phyloP scores from a whole-genome alignment of 441 rosid genomes.

The Populus tomentosa region DNA sequence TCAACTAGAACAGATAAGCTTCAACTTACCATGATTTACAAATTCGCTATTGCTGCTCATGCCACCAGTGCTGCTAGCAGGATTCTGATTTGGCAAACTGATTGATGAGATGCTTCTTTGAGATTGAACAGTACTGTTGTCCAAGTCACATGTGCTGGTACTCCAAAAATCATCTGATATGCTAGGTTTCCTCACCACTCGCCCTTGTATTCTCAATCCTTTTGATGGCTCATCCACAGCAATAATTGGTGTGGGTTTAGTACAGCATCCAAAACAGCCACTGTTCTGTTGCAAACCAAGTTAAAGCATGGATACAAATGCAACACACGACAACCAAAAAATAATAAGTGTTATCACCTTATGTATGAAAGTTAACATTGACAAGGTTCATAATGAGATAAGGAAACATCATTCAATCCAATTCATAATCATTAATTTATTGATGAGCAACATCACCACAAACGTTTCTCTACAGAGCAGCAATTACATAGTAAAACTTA shows the following conservation, averaged over 20 bases:
- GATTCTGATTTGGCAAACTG: constrained; percentile 30
- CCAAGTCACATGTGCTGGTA: constrained; percentile 52
- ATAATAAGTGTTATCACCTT: neutral
- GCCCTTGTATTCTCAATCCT: constrained; percentile 53
- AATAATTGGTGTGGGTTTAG: constrained; percentile 44
- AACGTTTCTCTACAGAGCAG: neutral
- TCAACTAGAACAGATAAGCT: neutral
- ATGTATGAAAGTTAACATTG: constrained; percentile 4
- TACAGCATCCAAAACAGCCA: constrained; percentile 76
- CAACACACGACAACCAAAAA: neutral
- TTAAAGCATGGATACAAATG: constrained; percentile 19
- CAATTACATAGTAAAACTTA: neutral
- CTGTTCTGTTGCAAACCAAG: constrained; percentile 46
- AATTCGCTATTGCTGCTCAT: constrained; percentile 37
- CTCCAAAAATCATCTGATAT: constrained; percentile 55
- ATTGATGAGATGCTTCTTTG: constrained; percentile 60
- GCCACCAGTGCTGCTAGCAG: constrained; percentile 30
- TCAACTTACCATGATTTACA: constrained; percentile 49
- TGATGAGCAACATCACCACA: neutral
- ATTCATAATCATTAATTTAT: neutral
- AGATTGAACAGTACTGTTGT: constrained; percentile 47
- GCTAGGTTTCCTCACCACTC: constrained; percentile 39
- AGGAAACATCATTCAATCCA: neutral
- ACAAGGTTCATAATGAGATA: neutral
- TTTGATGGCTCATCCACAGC: constrained; percentile 71